phyloP scores from a whole-genome alignment of 805 yeast genomes.

The Saccharomyces kudriavzevii region DNA sequence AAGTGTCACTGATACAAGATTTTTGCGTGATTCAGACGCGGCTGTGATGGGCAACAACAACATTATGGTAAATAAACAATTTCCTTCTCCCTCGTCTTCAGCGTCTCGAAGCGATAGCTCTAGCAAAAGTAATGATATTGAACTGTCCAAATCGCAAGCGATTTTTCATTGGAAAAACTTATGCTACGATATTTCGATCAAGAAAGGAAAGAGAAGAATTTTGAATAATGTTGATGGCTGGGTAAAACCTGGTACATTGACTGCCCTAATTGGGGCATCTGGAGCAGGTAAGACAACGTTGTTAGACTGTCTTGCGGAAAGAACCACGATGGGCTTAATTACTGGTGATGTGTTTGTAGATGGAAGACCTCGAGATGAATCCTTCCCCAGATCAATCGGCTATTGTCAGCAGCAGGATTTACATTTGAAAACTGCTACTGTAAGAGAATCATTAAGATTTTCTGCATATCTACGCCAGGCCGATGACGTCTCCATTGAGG shows the following conservation, averaged over 20 bases:
- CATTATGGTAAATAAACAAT: background rate
- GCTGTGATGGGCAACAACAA: background rate
- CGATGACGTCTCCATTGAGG: conserved; percentile 35
- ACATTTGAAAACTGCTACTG: conserved; percentile 52
- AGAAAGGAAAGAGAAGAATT: conserved; percentile 45
- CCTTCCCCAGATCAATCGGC: conserved; percentile 49
- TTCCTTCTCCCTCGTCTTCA: background rate
- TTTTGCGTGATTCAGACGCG: conserved; percentile 18
- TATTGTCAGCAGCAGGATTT: conserved; percentile 65
- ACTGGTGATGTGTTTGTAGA: conserved; percentile 51
- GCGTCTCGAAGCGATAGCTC: background rate
- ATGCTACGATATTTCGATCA: conserved; percentile 52
- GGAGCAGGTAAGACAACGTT: conserved; percentile 73
- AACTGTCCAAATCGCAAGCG: conserved; percentile 29
- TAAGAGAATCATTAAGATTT: conserved; percentile 54
- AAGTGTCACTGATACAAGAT: conserved; percentile 15
- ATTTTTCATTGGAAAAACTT: conserved; percentile 66
- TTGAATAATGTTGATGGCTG: conserved; percentile 57
- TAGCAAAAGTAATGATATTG: conserved; percentile 1
- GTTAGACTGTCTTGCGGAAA: conserved; percentile 51
- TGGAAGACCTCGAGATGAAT: conserved; percentile 41
- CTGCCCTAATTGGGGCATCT: conserved; percentile 60
- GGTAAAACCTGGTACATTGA: conserved; percentile 66
- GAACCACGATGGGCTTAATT: conserved; percentile 54
- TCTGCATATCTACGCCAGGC: conserved; percentile 57